These are phyloP conservation scores for Morella rubra DNA, from an alignment of 306 rosid genomes.

Conservation along the genomic window DNA sequence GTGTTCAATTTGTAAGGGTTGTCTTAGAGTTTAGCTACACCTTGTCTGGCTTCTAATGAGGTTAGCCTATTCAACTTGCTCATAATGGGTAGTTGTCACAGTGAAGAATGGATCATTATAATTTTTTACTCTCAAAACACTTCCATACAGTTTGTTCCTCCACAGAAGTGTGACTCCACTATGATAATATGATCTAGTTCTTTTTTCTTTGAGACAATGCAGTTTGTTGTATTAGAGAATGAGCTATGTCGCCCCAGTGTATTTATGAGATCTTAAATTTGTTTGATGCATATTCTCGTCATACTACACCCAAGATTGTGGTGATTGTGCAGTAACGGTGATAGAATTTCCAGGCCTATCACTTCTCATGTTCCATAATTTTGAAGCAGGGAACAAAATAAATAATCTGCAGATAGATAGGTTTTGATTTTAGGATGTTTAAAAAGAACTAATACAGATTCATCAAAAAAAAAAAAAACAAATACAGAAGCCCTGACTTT, in stretches of 20 bases:
- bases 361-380: background rate
- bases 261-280: background rate
- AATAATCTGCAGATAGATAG: conserved; percentile 1
- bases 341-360: background rate
- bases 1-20: background rate
- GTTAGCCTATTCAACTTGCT: background rate
- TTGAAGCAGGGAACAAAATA: background rate
- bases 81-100: background rate
- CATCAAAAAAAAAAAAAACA: background rate
- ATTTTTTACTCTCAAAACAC: background rate
- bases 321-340: background rate
- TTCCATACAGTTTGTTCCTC: background rate
- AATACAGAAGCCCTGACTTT: conserved; percentile 8
- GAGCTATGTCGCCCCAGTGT: background rate
- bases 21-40: background rate
- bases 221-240: background rate
- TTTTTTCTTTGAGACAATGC: background rate
- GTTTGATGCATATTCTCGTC: background rate
- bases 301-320: background rate
- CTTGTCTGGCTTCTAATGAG: too few relatives aligned
- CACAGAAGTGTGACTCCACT: background rate
- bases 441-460: background rate
- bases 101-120: background rate
- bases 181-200: background rate
- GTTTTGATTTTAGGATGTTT: background rate